Evolutionary conservation across 768 basidiomycete species (phyloP).

Genomic region (Suillus luteus): DNA sequence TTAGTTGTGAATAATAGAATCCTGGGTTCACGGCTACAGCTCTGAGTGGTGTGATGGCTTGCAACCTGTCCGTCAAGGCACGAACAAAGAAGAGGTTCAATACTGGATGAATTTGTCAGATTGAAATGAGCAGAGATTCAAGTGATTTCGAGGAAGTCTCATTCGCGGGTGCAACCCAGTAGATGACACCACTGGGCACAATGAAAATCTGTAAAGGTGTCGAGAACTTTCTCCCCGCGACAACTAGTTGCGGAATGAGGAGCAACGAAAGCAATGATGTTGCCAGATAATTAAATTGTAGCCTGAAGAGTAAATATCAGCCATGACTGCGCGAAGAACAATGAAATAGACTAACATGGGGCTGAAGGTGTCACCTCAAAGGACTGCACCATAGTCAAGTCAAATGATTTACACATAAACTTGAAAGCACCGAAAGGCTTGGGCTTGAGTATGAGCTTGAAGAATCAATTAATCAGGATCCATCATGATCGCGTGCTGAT

Average conservation of each 20-base stretch:
- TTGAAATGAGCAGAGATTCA: neutral
- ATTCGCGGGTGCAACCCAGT: constrained; percentile 19
- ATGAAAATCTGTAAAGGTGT: constrained; percentile 31
- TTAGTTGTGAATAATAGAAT: constrained; percentile 31
- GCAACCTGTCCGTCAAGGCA: constrained; percentile 26
- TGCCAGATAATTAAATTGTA: constrained; percentile 40
- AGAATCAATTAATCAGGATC: no score
- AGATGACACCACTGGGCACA: constrained; percentile 33
- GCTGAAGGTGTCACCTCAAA: constrained; percentile 29
- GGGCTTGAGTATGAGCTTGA: constrained; percentile 32
- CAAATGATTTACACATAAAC: neutral
- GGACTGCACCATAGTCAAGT: constrained; percentile 17
- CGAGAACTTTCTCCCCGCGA: constrained; percentile 27
- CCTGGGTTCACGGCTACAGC: constrained; percentile 33
- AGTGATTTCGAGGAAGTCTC: constrained; percentile 26
- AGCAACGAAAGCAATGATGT: constrained; percentile 35
- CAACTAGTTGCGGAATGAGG: constrained; percentile 33
- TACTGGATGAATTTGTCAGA: constrained; percentile 19
- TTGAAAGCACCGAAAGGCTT: constrained; percentile 27
- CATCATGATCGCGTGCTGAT: no score
- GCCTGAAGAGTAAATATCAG: constrained; percentile 15
- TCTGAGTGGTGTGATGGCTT: constrained; percentile 23
- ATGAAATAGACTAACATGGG: constrained; percentile 31
- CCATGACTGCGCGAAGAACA: neutral
- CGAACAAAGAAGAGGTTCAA: constrained; percentile 34